Evolutionary conservation across 192 early-diverging fungal species (phyloP).

Genomic region (Chytriomyces hyalinus): DNA sequence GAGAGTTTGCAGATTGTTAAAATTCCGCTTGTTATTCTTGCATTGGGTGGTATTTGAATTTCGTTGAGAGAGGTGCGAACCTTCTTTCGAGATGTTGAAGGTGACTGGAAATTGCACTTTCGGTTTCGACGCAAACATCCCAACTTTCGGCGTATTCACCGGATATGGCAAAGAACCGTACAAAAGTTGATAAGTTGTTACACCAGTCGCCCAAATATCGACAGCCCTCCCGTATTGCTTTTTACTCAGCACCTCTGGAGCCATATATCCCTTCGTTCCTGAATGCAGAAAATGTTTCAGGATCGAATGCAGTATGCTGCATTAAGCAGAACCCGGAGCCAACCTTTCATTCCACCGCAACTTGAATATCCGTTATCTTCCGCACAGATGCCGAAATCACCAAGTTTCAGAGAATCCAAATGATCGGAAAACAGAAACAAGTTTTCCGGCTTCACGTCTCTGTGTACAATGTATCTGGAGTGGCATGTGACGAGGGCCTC

Average conservation of each 20-base stretch:
- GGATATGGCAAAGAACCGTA: conserved; percentile 27
- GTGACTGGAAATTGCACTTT: conserved; percentile 29
- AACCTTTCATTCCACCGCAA: conserved; percentile 19
- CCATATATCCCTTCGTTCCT: conserved; percentile 24
- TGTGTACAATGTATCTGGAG: conserved; percentile 26
- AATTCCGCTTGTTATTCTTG: not conserved
- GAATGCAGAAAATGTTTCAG: conserved; percentile 11
- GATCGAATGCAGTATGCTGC: no score
- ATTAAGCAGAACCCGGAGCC: not conserved
- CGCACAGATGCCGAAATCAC: conserved; percentile 29
- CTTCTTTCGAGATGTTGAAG: conserved; percentile 11
- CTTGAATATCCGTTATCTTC: conserved; percentile 29
- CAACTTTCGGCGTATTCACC: not conserved
- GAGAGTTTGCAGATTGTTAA: not conserved
- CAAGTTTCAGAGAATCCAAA: conserved; percentile 20
- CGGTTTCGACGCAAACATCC: conserved; percentile 9
- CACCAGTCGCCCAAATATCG: conserved; percentile 39
- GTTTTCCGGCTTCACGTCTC: conserved; percentile 35
- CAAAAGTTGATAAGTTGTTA: conserved; percentile 28
- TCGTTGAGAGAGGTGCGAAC: not conserved
- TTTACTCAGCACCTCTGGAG: conserved; percentile 42
- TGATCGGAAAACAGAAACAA: conserved; percentile 24
- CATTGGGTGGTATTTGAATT: not conserved
- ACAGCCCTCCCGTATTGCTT: conserved; percentile 35
- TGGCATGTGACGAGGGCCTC: conserved; percentile 28